phyloP scores from a whole-genome alignment of 2,329 filamentous ascomycete genomes.

The Penicillium carneum region DNA sequence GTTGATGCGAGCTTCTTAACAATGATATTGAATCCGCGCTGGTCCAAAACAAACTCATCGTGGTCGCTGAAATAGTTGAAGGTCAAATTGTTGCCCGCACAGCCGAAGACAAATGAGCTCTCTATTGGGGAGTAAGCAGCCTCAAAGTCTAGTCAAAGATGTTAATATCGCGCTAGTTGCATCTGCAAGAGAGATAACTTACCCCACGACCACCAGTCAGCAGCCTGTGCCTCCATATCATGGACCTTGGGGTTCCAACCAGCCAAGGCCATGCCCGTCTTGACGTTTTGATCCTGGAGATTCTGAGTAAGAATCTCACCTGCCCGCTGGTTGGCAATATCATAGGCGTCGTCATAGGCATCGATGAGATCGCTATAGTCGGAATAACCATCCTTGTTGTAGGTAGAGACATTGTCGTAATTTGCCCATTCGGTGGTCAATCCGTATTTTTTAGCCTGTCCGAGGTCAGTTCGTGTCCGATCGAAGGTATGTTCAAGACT shows the following conservation, averaged over 20 bases:
- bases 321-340: constrained; percentile 59
- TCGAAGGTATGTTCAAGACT: neutral
- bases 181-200: constrained; percentile 16
- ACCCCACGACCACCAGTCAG: constrained; percentile 67
- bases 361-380: constrained; percentile 62
- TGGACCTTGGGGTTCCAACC: constrained; percentile 67
- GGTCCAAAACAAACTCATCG: constrained; percentile 68
- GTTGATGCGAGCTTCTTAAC: constrained; percentile 64
- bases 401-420: constrained; percentile 66
- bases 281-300: constrained; percentile 67
- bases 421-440: constrained; percentile 66
- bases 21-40: constrained; percentile 67
- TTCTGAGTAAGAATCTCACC: constrained; percentile 66
- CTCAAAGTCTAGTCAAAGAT: constrained; percentile 61
- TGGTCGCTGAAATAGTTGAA: constrained; percentile 68
- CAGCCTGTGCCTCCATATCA: constrained; percentile 64
- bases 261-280: constrained; percentile 65
- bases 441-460: constrained; percentile 63
- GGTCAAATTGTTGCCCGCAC: constrained; percentile 65
- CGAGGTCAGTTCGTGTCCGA: neutral
- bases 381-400: constrained; percentile 63
- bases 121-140: constrained; percentile 64
- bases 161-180: neutral
- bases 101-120: constrained; percentile 63
- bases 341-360: constrained; percentile 59